Conservation (phyloP, 2,329 filamentous ascomycete genomes). For the Epichloe hybrida region DNA sequence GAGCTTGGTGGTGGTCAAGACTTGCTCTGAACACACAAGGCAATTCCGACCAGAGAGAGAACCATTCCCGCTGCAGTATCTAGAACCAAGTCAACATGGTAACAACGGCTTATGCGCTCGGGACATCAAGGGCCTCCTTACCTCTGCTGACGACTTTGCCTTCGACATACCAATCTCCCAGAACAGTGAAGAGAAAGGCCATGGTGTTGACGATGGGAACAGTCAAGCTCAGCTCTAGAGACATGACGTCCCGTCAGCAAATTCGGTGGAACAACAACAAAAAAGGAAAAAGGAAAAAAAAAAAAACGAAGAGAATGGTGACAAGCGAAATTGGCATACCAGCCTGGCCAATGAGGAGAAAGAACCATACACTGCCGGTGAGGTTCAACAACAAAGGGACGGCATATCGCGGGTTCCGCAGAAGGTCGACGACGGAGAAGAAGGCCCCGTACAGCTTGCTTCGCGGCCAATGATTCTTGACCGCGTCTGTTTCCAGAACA, state of each 20-base stretch:
- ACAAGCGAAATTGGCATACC: constrained; percentile 39
- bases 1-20: constrained; percentile 13
- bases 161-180: constrained; percentile 92
- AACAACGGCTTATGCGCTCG: no score
- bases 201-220: constrained; percentile 91
- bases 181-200: constrained; percentile 88
- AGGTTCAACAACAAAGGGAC: constrained; percentile 76
- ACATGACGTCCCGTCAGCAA: not conserved
- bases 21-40: constrained; percentile 65
- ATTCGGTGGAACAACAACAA: no score
- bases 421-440: constrained; percentile 64
- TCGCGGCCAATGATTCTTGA: constrained; percentile 46
- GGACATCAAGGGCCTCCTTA: constrained; percentile 21
- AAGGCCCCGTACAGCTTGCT: constrained; percentile 49
- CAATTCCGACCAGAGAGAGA: constrained; percentile 68
- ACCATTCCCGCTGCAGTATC: constrained; percentile 77
- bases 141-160: constrained; percentile 76
- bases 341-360: constrained; percentile 80
- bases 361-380: constrained; percentile 94
- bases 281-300: not conserved
- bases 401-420: constrained; percentile 72
- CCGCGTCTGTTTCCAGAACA: constrained; percentile 34
- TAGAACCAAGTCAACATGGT: constrained; percentile 18
- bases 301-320: not conserved
- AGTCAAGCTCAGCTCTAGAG: constrained; percentile 71